Base-by-base conservation (phyloP, 352 stramenopile species). In the Plasmopara halstedii region DNA sequence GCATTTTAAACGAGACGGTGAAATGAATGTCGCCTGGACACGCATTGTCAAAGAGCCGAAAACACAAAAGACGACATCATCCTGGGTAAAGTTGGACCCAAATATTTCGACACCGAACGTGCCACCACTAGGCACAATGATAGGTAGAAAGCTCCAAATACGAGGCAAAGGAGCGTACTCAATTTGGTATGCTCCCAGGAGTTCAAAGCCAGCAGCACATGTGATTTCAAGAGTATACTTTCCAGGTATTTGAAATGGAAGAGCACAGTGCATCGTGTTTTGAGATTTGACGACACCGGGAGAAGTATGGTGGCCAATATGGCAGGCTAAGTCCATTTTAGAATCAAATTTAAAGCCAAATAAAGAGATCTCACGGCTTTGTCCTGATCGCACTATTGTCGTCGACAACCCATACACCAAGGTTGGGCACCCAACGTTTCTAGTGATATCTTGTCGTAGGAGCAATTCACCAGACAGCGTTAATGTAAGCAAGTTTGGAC, bases 211-310 rank as follows among this genome's bases (percentile, higher is more conserved):
- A 22, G 20, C 6, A 3, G n/a, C 43, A 23, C 67, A 77, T 0
- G 56, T 21, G 11, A 77, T 38, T 18, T 26, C n/a, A 19, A 77
- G 35, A 9, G 40, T 65, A 36, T 77, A 77, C 13, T 59, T 53
- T 36, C 67, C 67, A 43, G 67, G 63, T 21, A 41, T 46, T 38
- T 64, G 55, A 3, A 23, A 0, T 19, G 63, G 63, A 20, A 77
- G 26, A 11, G 20, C 3, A 38, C 67, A 77, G 5, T 64, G 40
- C 18, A 63, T 44, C 7, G 23, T 33, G 1, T 6, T 53, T 36
- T 71, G 59, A 1, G 59, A 71, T 11, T 20, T 60, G 21, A 66
- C 38, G 9, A 56, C 37, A 31, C 37, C 63, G 14, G 22, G 11
- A 11, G 55, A 23, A 13, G 1, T 38, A 19, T 27, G 15, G 3